Conservation (phyloP, 345 rosid species). For the Lumnitzera littorea region DNA sequence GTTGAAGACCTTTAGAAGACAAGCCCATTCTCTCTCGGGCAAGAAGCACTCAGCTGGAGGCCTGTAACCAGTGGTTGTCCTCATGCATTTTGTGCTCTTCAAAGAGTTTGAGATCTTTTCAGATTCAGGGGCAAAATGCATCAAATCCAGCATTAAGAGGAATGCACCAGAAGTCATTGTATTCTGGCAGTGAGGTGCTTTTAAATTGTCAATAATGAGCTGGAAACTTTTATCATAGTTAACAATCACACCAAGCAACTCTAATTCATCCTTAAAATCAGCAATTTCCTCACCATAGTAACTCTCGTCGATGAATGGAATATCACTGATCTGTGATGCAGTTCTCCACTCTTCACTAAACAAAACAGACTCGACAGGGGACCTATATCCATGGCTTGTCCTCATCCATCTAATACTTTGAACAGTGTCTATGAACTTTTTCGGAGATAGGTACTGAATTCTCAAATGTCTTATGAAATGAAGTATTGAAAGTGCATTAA, state of each 20-base stretch:
- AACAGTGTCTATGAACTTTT: slow-evolving; percentile 33
- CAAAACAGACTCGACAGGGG: slow-evolving; percentile 54
- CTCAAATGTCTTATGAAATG: slow-evolving; percentile 46
- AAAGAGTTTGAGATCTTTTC: slow-evolving; percentile 17
- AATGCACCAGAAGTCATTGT: slow-evolving; percentile 34
- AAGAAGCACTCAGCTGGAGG: slow-evolving; percentile 6
- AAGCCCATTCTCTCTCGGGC: slow-evolving; percentile 47
- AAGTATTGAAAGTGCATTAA: slow-evolving; percentile 39
- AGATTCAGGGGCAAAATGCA: too few species aligned
- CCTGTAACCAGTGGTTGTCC: slow-evolving; percentile 40
- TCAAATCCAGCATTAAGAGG: slow-evolving; percentile 20
- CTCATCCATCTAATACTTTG: slow-evolving; percentile 36
- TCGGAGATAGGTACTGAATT: slow-evolving; percentile 25
- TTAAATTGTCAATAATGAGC: slow-evolving; percentile 33
- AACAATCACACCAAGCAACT: slow-evolving; percentile 48
- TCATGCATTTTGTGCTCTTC: slow-evolving; percentile 28
- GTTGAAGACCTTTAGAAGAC: slow-evolving; percentile 40
- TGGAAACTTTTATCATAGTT: slow-evolving; percentile 21
- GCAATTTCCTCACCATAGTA: slow-evolving; percentile 33
- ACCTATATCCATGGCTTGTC: slow-evolving; percentile 31
- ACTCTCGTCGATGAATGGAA: slow-evolving; percentile 40
- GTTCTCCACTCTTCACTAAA: slow-evolving; percentile 38
- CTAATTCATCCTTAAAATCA: slow-evolving; percentile 35
- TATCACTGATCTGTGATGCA: slow-evolving; percentile 42
- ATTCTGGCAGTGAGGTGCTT: slow-evolving; percentile 10